These are phyloP conservation scores for Magnolia officinalis DNA, from an alignment of 164 flowering plant genomes.

Conservation along the genomic window DNA sequence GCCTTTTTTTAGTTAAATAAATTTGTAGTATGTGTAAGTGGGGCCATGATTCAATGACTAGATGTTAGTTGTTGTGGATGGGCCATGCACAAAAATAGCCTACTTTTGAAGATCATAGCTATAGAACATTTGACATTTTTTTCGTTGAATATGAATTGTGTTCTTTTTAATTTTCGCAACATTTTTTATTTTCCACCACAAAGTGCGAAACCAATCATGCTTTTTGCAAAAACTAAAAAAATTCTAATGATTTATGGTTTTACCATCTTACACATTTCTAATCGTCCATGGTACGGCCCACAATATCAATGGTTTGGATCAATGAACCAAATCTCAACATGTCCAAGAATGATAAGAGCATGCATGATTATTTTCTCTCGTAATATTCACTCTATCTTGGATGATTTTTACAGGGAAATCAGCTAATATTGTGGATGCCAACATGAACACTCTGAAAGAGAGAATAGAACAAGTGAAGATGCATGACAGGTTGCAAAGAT, in stretches of 20 bases:
- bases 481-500: conserved; percentile 41
- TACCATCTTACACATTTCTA: too few relatives aligned
- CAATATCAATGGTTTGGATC: not conserved
- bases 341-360: not conserved
- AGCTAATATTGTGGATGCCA: conserved; percentile 39
- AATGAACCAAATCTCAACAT: not conserved
- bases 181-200: too few relatives aligned
- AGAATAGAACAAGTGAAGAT: conserved; percentile 38
- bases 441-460: conserved; percentile 30
- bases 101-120: too few relatives aligned
- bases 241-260: not conserved
- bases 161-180: too few relatives aligned
- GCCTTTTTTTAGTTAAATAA: too few relatives aligned
- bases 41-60: not conserved
- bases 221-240: not conserved
- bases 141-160: too few relatives aligned
- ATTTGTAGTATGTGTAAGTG: too few relatives aligned
- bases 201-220: not conserved
- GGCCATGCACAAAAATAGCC: too few relatives aligned
- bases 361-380: not conserved
- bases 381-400: not conserved
- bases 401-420: conserved; percentile 28
- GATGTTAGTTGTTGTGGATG: not conserved
- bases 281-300: not conserved
- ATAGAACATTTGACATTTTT: too few relatives aligned